Base-by-base conservation (phyloP, 495 filamentous ascomycete species). In the Gamarada debralockiae region DNA sequence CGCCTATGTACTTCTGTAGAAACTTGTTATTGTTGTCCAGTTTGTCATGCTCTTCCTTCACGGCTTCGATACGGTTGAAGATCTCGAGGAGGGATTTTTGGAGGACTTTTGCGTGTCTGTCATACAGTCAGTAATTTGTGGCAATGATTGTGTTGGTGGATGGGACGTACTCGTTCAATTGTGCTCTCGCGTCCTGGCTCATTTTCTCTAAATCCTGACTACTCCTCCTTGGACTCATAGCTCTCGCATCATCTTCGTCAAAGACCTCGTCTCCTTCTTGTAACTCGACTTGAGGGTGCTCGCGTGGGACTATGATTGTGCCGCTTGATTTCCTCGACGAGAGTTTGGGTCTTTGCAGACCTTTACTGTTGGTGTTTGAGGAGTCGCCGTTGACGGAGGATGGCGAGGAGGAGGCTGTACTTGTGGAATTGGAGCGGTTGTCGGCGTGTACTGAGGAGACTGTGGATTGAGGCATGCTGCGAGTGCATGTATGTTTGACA, bases 11-110 rank as follows among this genome's bases (percentile, higher is more conserved):
- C 64, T 92, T 88, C 65, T 97, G 95, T 12, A 98, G 70, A 59
- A 96, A 96, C 62, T 85, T 89, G 75, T 98, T 98, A 62, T 96
- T 86, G 59, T 77, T 88, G 67, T 97, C 92, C 24, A 98, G 78
- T 69, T 95, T 95, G 68, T 96, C 86, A 64, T 97, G 90, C 65
- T 97, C 92, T 51, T 85, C 83, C 67, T 89, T 87, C 46, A 97
- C 92, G n/a, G 83, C 85, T 60, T 97, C 93, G 64, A 97, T 92
- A 31, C 89, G 83, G 66, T 96, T 88, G 52, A 96, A 88, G 15
- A 97, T 81, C 44, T 85, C 90, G 39, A 92, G 74, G 24, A 98
- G 80, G 44, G 89, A 92, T 43, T 88, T 85, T 67, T 98, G 93
- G 44, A 97, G 77, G 43, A 79, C 79, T 67, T 86, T 85, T 43